Percentiles rank a stretch among this genome's conserved stretches.
phyloP scores from a whole-genome alignment of 2,329 filamentous ascomycete genomes.

The Neonectria ditissima region DNA sequence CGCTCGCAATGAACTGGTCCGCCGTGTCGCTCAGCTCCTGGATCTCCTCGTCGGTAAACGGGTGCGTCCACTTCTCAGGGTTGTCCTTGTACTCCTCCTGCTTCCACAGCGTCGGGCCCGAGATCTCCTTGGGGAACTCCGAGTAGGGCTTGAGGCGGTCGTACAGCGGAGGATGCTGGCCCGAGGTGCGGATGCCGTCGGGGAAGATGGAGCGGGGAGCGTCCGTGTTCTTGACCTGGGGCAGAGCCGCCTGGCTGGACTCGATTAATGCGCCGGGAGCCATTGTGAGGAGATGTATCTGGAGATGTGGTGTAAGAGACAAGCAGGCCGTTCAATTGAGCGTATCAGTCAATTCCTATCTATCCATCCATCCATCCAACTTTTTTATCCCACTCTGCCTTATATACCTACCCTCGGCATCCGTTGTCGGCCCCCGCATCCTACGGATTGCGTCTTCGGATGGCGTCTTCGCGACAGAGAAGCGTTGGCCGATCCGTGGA shows the following conservation, averaged over 20 bases:
- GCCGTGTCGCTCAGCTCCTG: slow-evolving; percentile 74
- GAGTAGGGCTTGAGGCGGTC: slow-evolving; percentile 73
- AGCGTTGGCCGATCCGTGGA: slow-evolving; percentile 32
- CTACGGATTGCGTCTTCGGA: slow-evolving; percentile 40
- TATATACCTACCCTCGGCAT: slow-evolving; percentile 34
- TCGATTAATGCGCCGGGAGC: slow-evolving; percentile 43
- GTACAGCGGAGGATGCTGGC: slow-evolving; percentile 79
- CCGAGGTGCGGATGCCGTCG: slow-evolving; percentile 67
- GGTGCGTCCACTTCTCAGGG: slow-evolving; percentile 80
- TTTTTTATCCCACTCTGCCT: slow-evolving; percentile 10
- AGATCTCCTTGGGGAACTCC: slow-evolving; percentile 77
- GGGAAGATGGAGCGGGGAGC: slow-evolving; percentile 53
- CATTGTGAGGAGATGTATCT: slow-evolving; percentile 27
- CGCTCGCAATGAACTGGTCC: slow-evolving; percentile 75
- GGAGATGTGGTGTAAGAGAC: not conserved
- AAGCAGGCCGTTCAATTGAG: slow-evolving; percentile 20
- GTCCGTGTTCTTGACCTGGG: slow-evolving; percentile 40
- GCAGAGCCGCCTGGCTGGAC: slow-evolving; percentile 31
- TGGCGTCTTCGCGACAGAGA: slow-evolving; percentile 9
- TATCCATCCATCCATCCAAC: no score
- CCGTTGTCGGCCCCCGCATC: slow-evolving; percentile 39
- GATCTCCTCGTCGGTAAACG: slow-evolving; percentile 75
- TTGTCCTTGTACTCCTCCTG: slow-evolving; percentile 72
- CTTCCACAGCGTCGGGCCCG: slow-evolving; percentile 79
- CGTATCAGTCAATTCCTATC: no score